Evolutionary conservation across 805 yeast genomes (phyloP).

Genomic region (Yarrowia sp.): DNA sequence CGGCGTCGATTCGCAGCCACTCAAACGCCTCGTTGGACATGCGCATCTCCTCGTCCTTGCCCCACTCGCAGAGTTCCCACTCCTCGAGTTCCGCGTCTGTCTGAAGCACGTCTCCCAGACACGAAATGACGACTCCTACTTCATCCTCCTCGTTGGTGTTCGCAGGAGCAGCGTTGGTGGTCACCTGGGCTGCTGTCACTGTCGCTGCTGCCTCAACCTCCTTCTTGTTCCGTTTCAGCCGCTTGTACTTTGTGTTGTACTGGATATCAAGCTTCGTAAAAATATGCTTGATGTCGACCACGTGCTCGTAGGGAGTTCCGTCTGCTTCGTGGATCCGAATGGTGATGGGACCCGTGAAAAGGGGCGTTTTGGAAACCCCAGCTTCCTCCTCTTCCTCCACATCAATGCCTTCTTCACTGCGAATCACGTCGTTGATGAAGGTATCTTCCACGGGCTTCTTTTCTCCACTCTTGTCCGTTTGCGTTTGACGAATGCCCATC

Average conservation of each 20-base stretch:
- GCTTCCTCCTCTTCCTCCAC: conserved; percentile 24
- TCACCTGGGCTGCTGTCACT: neutral
- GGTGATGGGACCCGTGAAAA: conserved; percentile 91
- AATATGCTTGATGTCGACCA: conserved; percentile 85
- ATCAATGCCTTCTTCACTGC: conserved; percentile 43
- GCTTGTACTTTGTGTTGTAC: conserved; percentile 90
- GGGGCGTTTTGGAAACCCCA: conserved; percentile 47
- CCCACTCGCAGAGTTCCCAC: conserved; percentile 80
- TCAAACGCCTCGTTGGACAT: conserved; percentile 88
- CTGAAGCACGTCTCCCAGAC: conserved; percentile 79
- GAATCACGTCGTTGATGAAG: conserved; percentile 54
- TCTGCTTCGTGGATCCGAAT: conserved; percentile 97
- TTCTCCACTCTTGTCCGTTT: conserved; percentile 60
- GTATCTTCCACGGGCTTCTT: conserved; percentile 44
- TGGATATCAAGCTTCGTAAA: conserved; percentile 90
- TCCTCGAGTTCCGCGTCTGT: conserved; percentile 63
- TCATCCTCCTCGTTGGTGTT: conserved; percentile 51
- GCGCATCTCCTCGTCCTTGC: conserved; percentile 70
- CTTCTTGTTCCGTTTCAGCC: conserved; percentile 66
- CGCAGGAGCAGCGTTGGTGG: conserved; percentile 39
- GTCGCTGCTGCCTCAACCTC: conserved; percentile 48
- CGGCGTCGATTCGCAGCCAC: conserved; percentile 98
- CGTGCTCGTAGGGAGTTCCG: conserved; percentile 98
- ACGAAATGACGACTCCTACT: conserved; percentile 55
- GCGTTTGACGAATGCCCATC: conserved; percentile 91